phyloP scores from a whole-genome alignment of 352 stramenopile genomes.

The Phytophthora ramorum region DNA sequence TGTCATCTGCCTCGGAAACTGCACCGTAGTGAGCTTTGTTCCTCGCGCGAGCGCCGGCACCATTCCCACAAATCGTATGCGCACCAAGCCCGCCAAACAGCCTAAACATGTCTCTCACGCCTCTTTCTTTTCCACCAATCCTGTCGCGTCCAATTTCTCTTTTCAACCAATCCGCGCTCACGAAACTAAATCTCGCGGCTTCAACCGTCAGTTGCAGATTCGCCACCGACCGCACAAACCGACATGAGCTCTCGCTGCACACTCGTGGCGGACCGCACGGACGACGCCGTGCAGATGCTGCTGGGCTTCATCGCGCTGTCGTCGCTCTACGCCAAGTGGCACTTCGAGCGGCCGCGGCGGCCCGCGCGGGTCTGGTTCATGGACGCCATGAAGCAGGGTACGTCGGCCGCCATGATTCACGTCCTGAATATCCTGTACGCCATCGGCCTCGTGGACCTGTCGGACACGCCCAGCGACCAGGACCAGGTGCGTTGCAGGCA shows the following conservation, averaged over 20 bases:
- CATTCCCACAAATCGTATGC: slow-evolving; percentile 6
- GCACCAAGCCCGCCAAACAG: not conserved
- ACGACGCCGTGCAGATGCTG: slow-evolving; percentile 78
- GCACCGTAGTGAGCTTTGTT: no score
- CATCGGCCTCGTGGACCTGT: slow-evolving; percentile 74
- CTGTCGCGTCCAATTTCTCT: not conserved
- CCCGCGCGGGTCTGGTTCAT: slow-evolving; percentile 82
- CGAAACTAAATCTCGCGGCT: not conserved
- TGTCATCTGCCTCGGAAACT: not conserved
- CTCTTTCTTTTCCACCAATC: slow-evolving; percentile 11
- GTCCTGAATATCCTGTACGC: slow-evolving; percentile 82
- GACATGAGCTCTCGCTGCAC: slow-evolving; percentile 61
- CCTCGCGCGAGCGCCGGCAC: not conserved
- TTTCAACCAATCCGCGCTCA: slow-evolving; percentile 11
- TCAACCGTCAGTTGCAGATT: slow-evolving; percentile 34
- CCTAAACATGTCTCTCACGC: not conserved
- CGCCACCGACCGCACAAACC: not conserved
- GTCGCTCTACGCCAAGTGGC: slow-evolving; percentile 81
- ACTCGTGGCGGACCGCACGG: slow-evolving; percentile 72
- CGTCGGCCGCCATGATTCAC: slow-evolving; percentile 79
- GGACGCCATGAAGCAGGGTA: slow-evolving; percentile 86
- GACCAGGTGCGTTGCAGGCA: slow-evolving; percentile 56
- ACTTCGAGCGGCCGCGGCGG: slow-evolving; percentile 69
- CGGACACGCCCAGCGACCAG: slow-evolving; percentile 50
- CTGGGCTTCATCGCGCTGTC: slow-evolving; percentile 82